Evolutionary conservation across 2,329 filamentous ascomycete species (phyloP).

Genomic region (Colletotrichum salicis): DNA sequence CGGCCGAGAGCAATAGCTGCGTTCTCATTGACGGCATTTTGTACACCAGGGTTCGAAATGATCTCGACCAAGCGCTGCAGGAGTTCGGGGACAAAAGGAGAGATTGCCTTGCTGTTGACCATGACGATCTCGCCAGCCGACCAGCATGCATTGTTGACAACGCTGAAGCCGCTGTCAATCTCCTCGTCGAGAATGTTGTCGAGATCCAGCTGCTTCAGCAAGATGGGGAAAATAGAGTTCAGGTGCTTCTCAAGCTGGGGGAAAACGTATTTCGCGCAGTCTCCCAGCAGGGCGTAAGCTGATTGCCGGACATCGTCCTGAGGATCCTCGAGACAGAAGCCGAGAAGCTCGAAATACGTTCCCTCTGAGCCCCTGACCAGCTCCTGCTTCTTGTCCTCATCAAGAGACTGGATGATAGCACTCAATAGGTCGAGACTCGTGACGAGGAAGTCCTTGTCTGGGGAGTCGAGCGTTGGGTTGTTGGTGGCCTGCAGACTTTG

Average conservation of each 20-base stretch:
- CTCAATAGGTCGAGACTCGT: slow-evolving; percentile 94
- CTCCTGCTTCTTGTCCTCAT: slow-evolving; percentile 76
- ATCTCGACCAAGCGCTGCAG: slow-evolving; percentile 83
- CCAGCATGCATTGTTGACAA: slow-evolving; percentile 99
- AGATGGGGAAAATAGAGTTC: slow-evolving; percentile 77
- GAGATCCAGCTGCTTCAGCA: slow-evolving; percentile 90
- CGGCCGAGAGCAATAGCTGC: slow-evolving; percentile 92
- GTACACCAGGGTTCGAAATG: slow-evolving; percentile 84
- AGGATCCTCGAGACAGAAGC: slow-evolving; percentile 90
- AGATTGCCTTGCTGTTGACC: slow-evolving; percentile 79
- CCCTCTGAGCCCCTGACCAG: slow-evolving; percentile 81
- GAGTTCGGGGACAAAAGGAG: slow-evolving; percentile 79
- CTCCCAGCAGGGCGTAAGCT: slow-evolving; percentile 91
- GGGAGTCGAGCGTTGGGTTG: slow-evolving; percentile 76
- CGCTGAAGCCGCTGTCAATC: slow-evolving; percentile 85
- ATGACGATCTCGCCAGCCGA: slow-evolving; percentile 92
- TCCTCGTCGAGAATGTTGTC: slow-evolving; percentile 81
- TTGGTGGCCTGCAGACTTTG: slow-evolving; percentile 77
- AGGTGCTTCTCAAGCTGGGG: slow-evolving; percentile 80
- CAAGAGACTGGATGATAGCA: slow-evolving; percentile 90
- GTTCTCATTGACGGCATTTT: slow-evolving; percentile 90
- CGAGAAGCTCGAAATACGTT: slow-evolving; percentile 88
- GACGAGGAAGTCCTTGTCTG: slow-evolving; percentile 96
- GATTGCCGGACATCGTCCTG: slow-evolving; percentile 96
- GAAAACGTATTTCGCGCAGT: slow-evolving; percentile 94